These are phyloP conservation scores for Coniella vitis DNA, from an alignment of 2,329 filamentous ascomycete genomes.

Conservation along the genomic window DNA sequence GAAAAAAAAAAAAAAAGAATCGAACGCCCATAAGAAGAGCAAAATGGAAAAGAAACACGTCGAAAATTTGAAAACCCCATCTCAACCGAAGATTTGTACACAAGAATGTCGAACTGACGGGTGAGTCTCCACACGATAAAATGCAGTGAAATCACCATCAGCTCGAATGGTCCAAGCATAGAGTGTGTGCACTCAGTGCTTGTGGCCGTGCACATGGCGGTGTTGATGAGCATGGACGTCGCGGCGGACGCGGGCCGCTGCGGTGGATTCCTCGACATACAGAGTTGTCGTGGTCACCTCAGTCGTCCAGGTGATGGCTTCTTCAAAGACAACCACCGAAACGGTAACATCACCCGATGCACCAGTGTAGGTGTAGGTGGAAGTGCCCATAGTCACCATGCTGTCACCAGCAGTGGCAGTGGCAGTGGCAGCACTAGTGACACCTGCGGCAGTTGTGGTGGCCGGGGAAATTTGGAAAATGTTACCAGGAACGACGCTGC, in stretches of 20 bases:
- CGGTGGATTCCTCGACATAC: conserved; percentile 25
- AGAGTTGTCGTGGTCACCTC: conserved; percentile 35
- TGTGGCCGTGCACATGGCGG: conserved; percentile 16
- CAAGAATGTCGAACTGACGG: conserved; percentile 10
- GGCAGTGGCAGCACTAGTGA: not conserved
- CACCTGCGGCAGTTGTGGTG: not conserved
- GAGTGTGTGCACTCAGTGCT: conserved; percentile 10
- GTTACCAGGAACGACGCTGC: conserved; percentile 33
- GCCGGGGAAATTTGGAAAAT: conserved; percentile 33
- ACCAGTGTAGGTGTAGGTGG: conserved; percentile 12
- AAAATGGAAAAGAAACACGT: conserved; percentile 1
- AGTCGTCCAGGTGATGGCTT: conserved; percentile 48
- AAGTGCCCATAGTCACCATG: conserved; percentile 7
- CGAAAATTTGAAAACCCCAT: conserved; percentile 11
- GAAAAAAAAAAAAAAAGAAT: conserved; percentile 5
- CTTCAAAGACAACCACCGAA: conserved; percentile 50
- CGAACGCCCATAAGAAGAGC: conserved; percentile 3
- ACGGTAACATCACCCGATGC: conserved; percentile 29
- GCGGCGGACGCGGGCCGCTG: conserved; percentile 23
- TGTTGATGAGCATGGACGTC: conserved; percentile 36
- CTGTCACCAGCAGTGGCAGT: not conserved
- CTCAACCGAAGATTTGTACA: conserved; percentile 16
- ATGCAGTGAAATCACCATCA: conserved; percentile 9
- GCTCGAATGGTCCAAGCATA: conserved; percentile 1
- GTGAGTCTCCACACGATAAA: conserved; percentile 10